Base-by-base conservation (phyloP, 305 asterid species). In the Solanum hybrid region DNA sequence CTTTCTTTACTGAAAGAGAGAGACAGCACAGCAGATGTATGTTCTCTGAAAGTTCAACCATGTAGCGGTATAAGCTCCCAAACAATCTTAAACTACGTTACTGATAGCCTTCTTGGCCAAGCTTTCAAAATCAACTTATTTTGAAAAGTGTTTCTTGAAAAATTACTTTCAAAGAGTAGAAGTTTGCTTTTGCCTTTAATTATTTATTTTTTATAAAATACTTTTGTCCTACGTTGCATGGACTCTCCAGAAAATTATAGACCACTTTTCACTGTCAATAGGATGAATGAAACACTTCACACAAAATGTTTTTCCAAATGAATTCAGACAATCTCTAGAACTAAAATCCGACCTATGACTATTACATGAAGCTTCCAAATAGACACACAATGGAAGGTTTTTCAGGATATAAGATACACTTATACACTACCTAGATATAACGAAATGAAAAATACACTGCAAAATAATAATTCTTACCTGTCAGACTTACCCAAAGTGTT, bases 11-110 rank as follows among this genome's bases (percentile, higher is more conserved):
- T 95, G 92, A 94, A 92, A 90, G 98, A 95, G 85, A 97, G 46
- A 77, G 97, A 97, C 99, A 98, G 96, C 86, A 96, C 97, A 6
- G 98, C 95, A 91, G 98, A 93, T 83, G 95, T 92, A 91, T 97
- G 99, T 20, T 98, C 97, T 78, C 99, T 96, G 93, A 86, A 83
- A 88, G 86, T 67, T 86, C 64, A 88, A 69, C 39, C 67, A 89
- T 71, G 35, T 31, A 42, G 46, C 79, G 77, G 46, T 29, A 36
- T 76, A 31, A 89, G 90, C 80, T 86, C 81, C 87, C 20, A 40
- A 88, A 81, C 89, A 35, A 87, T 89, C 46, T 40, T 87, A 37
- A 37, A 36, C 11, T 2, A 28, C 5, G 22, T 79, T 36, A 79
- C 6, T n/a, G 16, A 74, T 74, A 13, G 80, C 80, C 80, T 74